Base-by-base conservation (phyloP, 257 asterid genomes). In the Lithospermum erythrorhizon region DNA sequence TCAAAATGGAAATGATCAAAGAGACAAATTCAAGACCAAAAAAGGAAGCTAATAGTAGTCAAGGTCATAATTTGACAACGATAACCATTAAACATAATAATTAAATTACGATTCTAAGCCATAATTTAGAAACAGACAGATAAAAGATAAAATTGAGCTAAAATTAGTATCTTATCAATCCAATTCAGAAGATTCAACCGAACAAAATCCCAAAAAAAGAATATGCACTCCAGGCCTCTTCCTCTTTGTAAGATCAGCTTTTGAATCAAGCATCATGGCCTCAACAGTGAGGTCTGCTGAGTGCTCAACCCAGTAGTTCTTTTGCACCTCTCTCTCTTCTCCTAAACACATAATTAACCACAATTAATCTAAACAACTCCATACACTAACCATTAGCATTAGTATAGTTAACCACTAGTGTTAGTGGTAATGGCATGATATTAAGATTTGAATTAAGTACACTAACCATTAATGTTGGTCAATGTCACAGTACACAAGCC, bases 231-330 rank as follows among this genome's bases (percentile, higher is more conserved):
- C 99, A 57, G 94, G 96, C 76, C 95, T 83, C 75, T 89, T n/a
- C 97, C 76, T 93, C 99, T 75, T 84, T 93, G 76, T 93, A 24
- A 93, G 97, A 78, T 86, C 96, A 6, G 97, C 97, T 68, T 81
- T 83, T 62, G 99, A 89, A 57, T 89, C 99, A 65, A 89, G 97
- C 99, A 93, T 93, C 99, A 87, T 93, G 21, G 87, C 84, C 73
- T 93, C 97, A 62, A 93, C 68, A 9, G 88, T 83, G 5, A 87
- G 87, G 54, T 84, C 79, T 9, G 61, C 85, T 61, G 99, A 75
- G 62, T 93, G 99, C 67, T 93, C 96, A 10, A 78, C 58, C 99
- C 99, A 93, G 77, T 89, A 93, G 60, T 60, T 84, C 87, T 93
- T 93, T 47, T 89, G 97, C 59, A 89, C 61, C 78, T 87, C 86